Percentiles rank a stretch among this genome's conserved stretches.
These are phyloP conservation scores for Ganoderma boninense DNA, from an alignment of 1,284 basidiomycete species.

Conservation along the genomic window DNA sequence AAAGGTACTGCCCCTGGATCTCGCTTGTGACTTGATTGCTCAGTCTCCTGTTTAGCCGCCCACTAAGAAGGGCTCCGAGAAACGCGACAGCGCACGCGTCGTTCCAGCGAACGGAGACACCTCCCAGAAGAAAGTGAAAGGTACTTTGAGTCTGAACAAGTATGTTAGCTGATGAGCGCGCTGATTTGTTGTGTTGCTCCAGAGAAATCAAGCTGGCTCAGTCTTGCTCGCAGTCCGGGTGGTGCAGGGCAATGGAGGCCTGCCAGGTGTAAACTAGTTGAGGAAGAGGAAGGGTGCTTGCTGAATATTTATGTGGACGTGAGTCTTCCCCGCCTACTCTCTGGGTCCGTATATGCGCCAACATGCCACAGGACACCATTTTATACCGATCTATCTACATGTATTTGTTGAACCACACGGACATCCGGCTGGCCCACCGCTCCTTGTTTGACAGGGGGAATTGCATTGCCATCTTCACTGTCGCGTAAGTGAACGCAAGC, in stretches of 20 bases:
- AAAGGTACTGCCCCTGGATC: conserved; percentile 54
- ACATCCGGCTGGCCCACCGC: conserved; percentile 73
- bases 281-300: conserved; percentile 71
- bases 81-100: conserved; percentile 56
- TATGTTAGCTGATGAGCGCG: background rate
- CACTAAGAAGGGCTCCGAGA: conserved; percentile 58
- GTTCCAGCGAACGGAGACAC: conserved; percentile 42
- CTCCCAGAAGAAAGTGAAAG: conserved; percentile 65
- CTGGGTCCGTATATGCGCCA: conserved; percentile 18
- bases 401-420: conserved; percentile 75
- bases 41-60: conserved; percentile 33
- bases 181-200: conserved; percentile 18
- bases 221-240: conserved; percentile 58
- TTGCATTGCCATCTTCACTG: conserved; percentile 73
- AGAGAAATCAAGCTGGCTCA: conserved; percentile 82
- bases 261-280: conserved; percentile 73
- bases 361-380: conserved; percentile 63
- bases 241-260: conserved; percentile 71
- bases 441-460: conserved; percentile 78
- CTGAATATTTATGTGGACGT: conserved; percentile 80
- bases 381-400: conserved; percentile 77
- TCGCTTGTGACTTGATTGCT: conserved; percentile 24
- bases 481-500: conserved; percentile 51
- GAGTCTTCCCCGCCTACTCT: conserved; percentile 34
- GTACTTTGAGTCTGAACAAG: conserved; percentile 44